Base-by-base conservation (phyloP, 1,139 yeast species). In the Suhomyces bribrorum region DNA sequence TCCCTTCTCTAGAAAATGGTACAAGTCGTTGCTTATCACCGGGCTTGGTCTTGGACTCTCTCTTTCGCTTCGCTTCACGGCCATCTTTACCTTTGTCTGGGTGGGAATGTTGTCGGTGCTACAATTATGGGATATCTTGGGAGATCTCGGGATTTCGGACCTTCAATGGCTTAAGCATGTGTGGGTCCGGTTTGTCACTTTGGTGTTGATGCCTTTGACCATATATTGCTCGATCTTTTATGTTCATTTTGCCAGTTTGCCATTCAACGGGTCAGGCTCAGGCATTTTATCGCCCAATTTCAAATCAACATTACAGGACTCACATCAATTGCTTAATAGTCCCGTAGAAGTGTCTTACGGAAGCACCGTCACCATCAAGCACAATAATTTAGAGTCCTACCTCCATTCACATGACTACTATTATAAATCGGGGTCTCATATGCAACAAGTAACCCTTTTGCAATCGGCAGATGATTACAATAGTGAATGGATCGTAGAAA, bases 401-500 rank as follows among this genome's bases (percentile, higher is more conserved):
- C 63, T 87, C 39, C 89, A 85, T 51, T 83, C 95, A 0, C 87
- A 84, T 52, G 64, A 73, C 29, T 62, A 57, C 42, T 60, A 58
- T 3, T 85, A 82, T 54, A 69, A 67, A 26, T 58, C 71, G 0
- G 86, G 86, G 0, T 70, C 87, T 0, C 54, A 62, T 0, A 78
- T 80, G 46, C 92, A 86, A 54, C 86, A 84, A 56, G 90, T 86
- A 6, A 75, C 90, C 0, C 63, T 83, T 26, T 77, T 79, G 42
- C 76, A 75, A 14, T 66, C 63, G 43, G 73, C 71, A 40, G 67
- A 66, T 33, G 83, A 78, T 45, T 56, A 50, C 27, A 76, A 79
- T 53, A 86, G 83, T 51, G 77, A 77, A 43, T 87, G 94, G 88
- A 63, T 79, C 26, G 59, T 87, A 29, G 90, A 85, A 53, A 62